Conservation (phyloP, 169 alveolate species). For the Sarcocystis neurona region DNA sequence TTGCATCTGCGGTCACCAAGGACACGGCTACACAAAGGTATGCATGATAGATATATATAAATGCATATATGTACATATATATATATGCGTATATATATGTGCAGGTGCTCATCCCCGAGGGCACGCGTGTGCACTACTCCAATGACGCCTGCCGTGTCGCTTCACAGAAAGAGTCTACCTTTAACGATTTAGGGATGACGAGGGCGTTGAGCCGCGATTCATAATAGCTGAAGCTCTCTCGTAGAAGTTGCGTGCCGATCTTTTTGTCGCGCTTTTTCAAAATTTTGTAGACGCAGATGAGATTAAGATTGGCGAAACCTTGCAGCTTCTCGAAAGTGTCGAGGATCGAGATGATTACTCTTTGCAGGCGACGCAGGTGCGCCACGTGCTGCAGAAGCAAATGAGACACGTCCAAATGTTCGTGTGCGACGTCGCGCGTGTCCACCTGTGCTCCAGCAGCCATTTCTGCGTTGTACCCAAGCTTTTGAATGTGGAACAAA, state of each 20-base stretch:
- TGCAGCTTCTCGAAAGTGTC: slow-evolving; percentile 81
- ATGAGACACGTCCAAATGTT: too few relatives aligned
- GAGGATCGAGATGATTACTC: slow-evolving; percentile 71
- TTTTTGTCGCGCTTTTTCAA: slow-evolving; percentile 80
- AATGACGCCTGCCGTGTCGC: background rate
- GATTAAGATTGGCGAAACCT: slow-evolving; percentile 77
- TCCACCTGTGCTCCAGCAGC: too few relatives aligned
- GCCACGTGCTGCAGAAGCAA: slow-evolving; percentile 24
- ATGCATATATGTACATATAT: background rate
- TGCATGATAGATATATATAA: too few relatives aligned
- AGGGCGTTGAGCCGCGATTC: background rate
- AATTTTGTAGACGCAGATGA: slow-evolving; percentile 80
- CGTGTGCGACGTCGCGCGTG: too few relatives aligned
- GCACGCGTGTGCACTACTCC: background rate
- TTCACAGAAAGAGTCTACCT: background rate
- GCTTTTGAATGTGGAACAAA: too few relatives aligned
- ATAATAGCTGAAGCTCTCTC: background rate
- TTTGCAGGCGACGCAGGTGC: slow-evolving; percentile 35
- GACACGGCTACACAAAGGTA: too few relatives aligned
- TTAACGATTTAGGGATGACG: background rate
- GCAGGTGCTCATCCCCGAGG: background rate
- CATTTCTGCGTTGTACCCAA: too few relatives aligned
- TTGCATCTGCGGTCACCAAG: too few relatives aligned
- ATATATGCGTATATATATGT: background rate
- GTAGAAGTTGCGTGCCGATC: background rate